Percentiles rank a stretch among this genome's conserved stretches.
These are phyloP conservation scores for Mycosphaerella arachidis DNA, from an alignment of 2,329 filamentous ascomycete species.

Conservation along the genomic window DNA sequence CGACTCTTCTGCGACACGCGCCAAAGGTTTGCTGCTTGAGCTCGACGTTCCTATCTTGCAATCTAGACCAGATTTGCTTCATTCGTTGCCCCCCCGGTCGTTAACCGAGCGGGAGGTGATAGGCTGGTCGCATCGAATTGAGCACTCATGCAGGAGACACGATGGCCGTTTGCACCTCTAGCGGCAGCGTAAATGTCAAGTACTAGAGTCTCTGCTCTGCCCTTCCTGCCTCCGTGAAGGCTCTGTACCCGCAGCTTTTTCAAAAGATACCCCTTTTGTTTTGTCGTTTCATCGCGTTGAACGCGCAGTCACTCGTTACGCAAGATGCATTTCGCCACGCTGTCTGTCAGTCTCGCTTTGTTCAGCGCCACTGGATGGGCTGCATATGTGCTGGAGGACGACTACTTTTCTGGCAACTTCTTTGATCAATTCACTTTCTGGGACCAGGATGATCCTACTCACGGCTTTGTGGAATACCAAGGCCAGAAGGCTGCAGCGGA, in stretches of 20 bases:
- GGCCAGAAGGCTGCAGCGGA: conserved; percentile 50
- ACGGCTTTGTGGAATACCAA: conserved; percentile 70
- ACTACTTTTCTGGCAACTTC: conserved; percentile 46
- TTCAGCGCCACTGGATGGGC: conserved; percentile 27
- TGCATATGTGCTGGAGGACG: conserved; percentile 41
- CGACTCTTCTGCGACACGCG: neutral
- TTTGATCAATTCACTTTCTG: conserved; percentile 52
- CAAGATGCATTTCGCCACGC: conserved; percentile 22
- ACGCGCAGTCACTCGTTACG: conserved; percentile 13
- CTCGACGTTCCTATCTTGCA: neutral
- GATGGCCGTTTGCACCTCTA: neutral
- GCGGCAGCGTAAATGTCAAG: neutral
- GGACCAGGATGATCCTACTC: conserved; percentile 60
- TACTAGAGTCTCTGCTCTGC: neutral
- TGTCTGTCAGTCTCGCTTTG: conserved; percentile 17
- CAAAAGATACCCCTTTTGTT: neutral
- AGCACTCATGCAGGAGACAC: neutral
- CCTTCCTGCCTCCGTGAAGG: neutral
- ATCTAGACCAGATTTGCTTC: neutral
- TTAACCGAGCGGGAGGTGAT: neutral
- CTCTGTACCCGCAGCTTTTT: neutral
- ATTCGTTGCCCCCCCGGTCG: neutral
- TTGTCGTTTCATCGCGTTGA: conserved; percentile 7
- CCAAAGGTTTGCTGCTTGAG: neutral
- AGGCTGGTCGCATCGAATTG: neutral